Evolutionary conservation across 2,329 filamentous ascomycete species (phyloP).

Genomic region (Fusarium chuoi): DNA sequence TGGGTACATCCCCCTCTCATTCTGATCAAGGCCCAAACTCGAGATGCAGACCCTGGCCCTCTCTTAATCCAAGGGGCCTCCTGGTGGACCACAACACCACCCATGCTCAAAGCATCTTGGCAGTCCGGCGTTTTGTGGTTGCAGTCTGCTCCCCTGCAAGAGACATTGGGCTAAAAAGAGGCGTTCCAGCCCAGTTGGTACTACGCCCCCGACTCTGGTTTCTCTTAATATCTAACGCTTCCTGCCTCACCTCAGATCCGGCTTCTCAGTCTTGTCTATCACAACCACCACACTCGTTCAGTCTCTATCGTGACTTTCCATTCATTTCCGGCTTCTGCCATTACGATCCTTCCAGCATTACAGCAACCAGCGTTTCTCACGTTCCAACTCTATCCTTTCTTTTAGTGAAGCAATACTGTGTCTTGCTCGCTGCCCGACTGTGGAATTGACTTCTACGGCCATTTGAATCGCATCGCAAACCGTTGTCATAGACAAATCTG

Average conservation of each 20-base stretch:
- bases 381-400: slow-evolving; percentile 39
- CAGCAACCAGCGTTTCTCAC: slow-evolving; percentile 35
- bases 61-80: slow-evolving; percentile 38
- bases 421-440: slow-evolving; percentile 42
- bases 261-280: slow-evolving; percentile 38
- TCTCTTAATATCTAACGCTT: slow-evolving; percentile 45
- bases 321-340: slow-evolving; percentile 44
- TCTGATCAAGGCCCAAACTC: slow-evolving; percentile 14
- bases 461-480: slow-evolving; percentile 30
- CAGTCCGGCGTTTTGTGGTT: slow-evolving; percentile 45
- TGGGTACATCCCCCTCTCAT: slow-evolving; percentile 25
- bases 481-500: slow-evolving; percentile 41
- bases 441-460: slow-evolving; percentile 49
- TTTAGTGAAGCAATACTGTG: slow-evolving; percentile 47
- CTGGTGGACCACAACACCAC: slow-evolving; percentile 34
- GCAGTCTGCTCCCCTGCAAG: slow-evolving; percentile 35
- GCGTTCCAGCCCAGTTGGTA: slow-evolving; percentile 35
- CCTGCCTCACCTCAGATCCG: slow-evolving; percentile 34
- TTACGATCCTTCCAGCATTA: slow-evolving; percentile 45
- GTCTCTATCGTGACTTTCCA: slow-evolving; percentile 45
- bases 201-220: slow-evolving; percentile 36
- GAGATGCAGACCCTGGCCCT: slow-evolving; percentile 13
- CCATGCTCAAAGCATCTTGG: slow-evolving; percentile 36
- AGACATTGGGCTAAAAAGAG: slow-evolving; percentile 38
- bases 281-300: slow-evolving; percentile 38